Conservation (phyloP, 352 stramenopile genomes). For the Phytopythium cucurbitacearum region DNA sequence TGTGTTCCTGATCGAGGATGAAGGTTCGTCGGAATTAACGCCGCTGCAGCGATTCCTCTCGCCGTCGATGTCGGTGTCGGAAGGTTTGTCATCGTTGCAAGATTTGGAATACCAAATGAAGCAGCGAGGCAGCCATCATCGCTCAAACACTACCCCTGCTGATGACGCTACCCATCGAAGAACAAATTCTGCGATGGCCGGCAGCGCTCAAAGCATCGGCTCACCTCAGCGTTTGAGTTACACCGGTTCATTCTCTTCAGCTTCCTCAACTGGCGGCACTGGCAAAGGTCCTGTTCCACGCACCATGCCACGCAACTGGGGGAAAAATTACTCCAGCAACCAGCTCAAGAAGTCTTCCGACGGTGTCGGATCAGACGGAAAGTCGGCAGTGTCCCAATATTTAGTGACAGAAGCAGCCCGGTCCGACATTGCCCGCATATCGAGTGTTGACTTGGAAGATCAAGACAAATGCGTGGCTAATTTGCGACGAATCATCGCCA, state of each 20-base stretch:
- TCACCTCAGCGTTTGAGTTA: neutral
- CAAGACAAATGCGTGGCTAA: conserved; percentile 21
- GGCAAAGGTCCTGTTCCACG: conserved; percentile 17
- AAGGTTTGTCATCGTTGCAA: conserved; percentile 37
- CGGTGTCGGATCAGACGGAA: conserved; percentile 16
- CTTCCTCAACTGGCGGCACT: neutral
- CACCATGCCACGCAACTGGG: conserved; percentile 64
- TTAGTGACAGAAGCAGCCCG: neutral
- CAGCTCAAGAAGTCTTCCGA: conserved; percentile 24
- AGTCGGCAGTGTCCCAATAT: conserved; percentile 1
- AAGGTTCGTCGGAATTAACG: neutral
- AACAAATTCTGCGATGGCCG: neutral
- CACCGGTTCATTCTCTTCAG: neutral
- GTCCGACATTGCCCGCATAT: neutral
- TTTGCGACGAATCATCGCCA: conserved; percentile 36
- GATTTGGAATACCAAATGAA: conserved; percentile 55
- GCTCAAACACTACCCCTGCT: conserved; percentile 7
- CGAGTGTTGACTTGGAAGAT: neutral
- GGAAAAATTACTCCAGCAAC: conserved; percentile 37
- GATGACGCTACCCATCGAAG: neutral
- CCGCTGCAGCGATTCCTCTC: conserved; percentile 47
- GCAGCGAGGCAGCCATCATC: conserved; percentile 44
- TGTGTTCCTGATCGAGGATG: conserved; percentile 40
- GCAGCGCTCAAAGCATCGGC: neutral
- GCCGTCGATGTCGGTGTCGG: conserved; percentile 31